Conservation (phyloP, 345 rosid genomes). For the Balakata baccata region DNA sequence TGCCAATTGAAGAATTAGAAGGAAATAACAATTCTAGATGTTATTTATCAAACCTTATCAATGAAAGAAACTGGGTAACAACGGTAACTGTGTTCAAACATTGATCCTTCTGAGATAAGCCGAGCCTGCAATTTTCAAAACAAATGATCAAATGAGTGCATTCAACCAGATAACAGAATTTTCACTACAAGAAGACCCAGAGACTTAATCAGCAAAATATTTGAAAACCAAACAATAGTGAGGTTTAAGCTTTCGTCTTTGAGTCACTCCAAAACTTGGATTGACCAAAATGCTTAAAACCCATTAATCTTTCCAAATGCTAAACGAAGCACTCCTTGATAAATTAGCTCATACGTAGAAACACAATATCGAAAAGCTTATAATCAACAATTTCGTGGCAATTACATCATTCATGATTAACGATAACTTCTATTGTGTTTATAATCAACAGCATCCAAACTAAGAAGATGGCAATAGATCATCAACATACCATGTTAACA, state of each 20-base stretch:
- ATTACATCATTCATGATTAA: background rate
- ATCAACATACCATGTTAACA: constrained; percentile 17
- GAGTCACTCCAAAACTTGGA: background rate
- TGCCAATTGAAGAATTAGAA: background rate
- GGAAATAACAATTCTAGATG: too few relatives aligned
- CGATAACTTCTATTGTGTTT: constrained; percentile 1
- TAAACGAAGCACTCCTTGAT: background rate
- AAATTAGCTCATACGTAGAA: background rate
- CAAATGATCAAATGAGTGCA: background rate
- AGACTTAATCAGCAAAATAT: background rate
- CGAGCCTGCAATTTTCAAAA: constrained; percentile 35
- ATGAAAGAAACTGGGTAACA: constrained; percentile 65
- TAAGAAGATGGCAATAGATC: background rate
- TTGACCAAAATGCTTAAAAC: background rate
- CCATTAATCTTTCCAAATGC: background rate
- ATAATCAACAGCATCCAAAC: constrained; percentile 17
- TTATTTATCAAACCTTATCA: constrained; percentile 51
- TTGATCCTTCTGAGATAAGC: constrained; percentile 21
- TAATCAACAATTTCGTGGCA: background rate
- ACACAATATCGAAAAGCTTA: background rate
- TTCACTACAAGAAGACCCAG: background rate
- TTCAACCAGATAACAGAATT: background rate
- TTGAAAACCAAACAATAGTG: too few relatives aligned
- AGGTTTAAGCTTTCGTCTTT: background rate
- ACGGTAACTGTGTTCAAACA: constrained; percentile 49